Base-by-base conservation (phyloP, 1,139 yeast genomes). In the Saccharomyces hybrid region DNA sequence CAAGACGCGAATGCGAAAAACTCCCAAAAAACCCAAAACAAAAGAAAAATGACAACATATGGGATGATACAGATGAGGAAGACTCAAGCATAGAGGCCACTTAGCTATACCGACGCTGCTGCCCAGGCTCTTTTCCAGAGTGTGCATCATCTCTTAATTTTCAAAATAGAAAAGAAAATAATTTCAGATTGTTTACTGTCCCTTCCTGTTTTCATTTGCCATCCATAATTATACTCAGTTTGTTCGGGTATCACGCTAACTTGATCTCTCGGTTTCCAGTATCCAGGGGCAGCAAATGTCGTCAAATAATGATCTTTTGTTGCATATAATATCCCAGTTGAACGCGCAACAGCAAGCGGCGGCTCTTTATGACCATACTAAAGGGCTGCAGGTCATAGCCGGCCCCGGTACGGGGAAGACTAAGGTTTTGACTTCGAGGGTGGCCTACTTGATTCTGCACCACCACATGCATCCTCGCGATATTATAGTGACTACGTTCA, bases 401-500 rank as follows among this genome's bases (percentile, higher is more conserved):
- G 97, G 97, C 0, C 97, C 97, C 0, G 97, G 98, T 1, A 86
- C 84, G 2, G 91, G 91, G 4, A 87, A 90, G 68, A 90, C 97
- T 2, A 87, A 84, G 64, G 91, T 91, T 2, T 72, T 91, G 48
- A 83, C 88, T 0, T 77, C 90, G 1, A 75, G 96, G 49, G 95
- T 89, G 7, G 95, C 95, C 0, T 80, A 83, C 65, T 73, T 90
- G 38, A 64, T 88, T 26, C 61, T 81, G 1, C 71, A 77, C 9
- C 78, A 81, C 41, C 66, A 75, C 2, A 70, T 84, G 1, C 71
- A 75, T 1, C 90, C 97, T 0, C 75, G 77, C 31, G 72, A 78
- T 49, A 78, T 91, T 46, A 78, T 91, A 2, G 93, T 90, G 27
- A 88, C 97, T 11, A 90, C 97, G 0, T 91, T 91, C 71, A 90